phyloP scores from a whole-genome alignment of 2,329 filamentous ascomycete species.

The Colletotrichum horii region DNA sequence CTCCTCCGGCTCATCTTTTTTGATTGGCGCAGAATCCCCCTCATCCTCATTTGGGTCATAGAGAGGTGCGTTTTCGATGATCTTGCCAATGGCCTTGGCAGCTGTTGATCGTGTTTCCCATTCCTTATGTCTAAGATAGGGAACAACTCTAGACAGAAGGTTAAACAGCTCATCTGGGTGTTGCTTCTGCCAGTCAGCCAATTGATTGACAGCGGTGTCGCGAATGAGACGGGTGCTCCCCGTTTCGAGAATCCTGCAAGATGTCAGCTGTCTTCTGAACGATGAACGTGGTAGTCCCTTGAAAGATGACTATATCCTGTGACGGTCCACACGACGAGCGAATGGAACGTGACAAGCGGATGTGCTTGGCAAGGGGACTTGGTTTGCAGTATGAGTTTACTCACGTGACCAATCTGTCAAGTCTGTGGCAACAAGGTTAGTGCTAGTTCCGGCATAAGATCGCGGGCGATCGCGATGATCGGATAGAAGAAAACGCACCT shows the following conservation, averaged over 20 bases:
- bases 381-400: constrained; percentile 40
- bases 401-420: constrained; percentile 87
- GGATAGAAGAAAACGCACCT: constrained; percentile 43
- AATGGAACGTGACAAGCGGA: neutral
- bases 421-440: constrained; percentile 55
- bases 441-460: neutral
- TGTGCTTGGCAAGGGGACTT: neutral
- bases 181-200: constrained; percentile 97
- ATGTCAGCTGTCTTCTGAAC: constrained; percentile 6
- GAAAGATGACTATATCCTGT: neutral
- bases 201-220: constrained; percentile 94
- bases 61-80: constrained; percentile 83
- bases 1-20: constrained; percentile 48
- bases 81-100: constrained; percentile 92
- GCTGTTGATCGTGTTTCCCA: constrained; percentile 97
- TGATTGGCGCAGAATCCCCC: constrained; percentile 42
- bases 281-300: neutral
- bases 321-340: neutral
- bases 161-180: constrained; percentile 98
- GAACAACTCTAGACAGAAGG: constrained; percentile 89
- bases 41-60: constrained; percentile 90
- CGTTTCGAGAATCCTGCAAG: constrained; percentile 85
- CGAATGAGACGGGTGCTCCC: constrained; percentile 95
- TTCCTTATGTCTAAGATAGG: constrained; percentile 91
- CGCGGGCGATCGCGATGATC: neutral